Percentiles rank a stretch among this genome's conserved stretches.
These are phyloP conservation scores for Trichoderma sp. DNA, from an alignment of 2,329 filamentous ascomycete genomes.

Conservation along the genomic window DNA sequence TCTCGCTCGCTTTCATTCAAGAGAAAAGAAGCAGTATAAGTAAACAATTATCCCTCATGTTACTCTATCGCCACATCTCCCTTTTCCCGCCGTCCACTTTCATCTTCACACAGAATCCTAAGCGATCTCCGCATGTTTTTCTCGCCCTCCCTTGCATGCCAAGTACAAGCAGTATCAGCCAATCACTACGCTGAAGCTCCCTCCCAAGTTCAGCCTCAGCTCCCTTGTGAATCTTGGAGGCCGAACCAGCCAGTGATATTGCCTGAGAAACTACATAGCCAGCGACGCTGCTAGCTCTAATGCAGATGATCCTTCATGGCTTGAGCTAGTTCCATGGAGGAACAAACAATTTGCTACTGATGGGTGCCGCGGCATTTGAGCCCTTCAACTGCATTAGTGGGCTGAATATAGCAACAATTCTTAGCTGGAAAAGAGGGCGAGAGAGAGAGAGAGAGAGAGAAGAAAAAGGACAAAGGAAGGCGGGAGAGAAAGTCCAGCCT, in stretches of 20 bases:
- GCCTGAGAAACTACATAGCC: not conserved
- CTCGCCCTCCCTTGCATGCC: conserved; percentile 7
- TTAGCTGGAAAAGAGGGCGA: not conserved
- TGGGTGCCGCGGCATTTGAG: not conserved
- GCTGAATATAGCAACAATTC: not conserved
- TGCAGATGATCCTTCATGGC: not conserved
- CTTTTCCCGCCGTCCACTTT: not conserved
- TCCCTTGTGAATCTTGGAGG: not conserved
- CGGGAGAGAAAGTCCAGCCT: too few relatives aligned
- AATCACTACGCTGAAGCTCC: not conserved
- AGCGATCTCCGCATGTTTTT: not conserved
- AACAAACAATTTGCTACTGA: not conserved
- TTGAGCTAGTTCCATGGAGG: not conserved
- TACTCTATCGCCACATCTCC: not conserved
- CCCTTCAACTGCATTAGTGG: not conserved
- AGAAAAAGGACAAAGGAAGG: too few relatives aligned
- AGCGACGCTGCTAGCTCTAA: not conserved
- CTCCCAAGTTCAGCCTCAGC: not conserved
- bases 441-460: not conserved
- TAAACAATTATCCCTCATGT: not conserved
- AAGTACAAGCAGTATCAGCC: not conserved
- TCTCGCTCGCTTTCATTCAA: not conserved
- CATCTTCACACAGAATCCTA: not conserved
- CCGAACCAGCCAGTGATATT: not conserved
- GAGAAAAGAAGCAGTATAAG: conserved; percentile 10